Percentiles rank a stretch among this genome's conserved stretches.
Evolutionary conservation across 768 basidiomycete genomes (phyloP).

Genomic region (Psilocybe cubensis): DNA sequence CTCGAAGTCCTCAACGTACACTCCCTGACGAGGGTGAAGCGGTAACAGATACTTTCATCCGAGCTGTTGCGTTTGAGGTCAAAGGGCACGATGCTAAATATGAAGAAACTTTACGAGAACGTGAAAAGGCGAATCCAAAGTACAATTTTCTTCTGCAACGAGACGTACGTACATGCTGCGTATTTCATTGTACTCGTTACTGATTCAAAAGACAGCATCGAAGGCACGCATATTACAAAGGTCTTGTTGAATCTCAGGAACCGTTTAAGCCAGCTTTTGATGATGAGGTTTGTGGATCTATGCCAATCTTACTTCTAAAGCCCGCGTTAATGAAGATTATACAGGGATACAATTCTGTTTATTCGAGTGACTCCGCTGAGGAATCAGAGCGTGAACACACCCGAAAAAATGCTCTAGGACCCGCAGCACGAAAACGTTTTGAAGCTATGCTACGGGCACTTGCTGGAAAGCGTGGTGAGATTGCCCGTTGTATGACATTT

Average conservation of each 20-base stretch:
- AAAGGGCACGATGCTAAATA: constrained; percentile 80
- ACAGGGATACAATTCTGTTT: constrained; percentile 86
- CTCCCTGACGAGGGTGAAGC: constrained; percentile 62
- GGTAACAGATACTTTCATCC: constrained; percentile 85
- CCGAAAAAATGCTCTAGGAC: constrained; percentile 78
- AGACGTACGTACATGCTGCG: constrained; percentile 43
- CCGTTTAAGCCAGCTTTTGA: constrained; percentile 72
- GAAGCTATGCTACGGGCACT: constrained; percentile 90
- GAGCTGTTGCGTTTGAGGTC: constrained; percentile 84
- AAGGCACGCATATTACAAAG: constrained; percentile 70
- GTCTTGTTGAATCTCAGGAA: constrained; percentile 63
- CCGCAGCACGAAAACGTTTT: constrained; percentile 80
- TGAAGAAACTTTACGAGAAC: constrained; percentile 71
- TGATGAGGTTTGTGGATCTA: constrained; percentile 60
- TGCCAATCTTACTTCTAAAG: not conserved
- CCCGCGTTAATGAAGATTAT: constrained; percentile 9
- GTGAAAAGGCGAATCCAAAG: constrained; percentile 81
- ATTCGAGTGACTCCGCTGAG: constrained; percentile 93
- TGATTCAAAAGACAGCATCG: constrained; percentile 53
- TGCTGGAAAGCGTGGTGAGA: constrained; percentile 85
- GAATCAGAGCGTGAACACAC: constrained; percentile 88
- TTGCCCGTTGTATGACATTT: constrained; percentile 97
- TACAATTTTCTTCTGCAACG: constrained; percentile 74
- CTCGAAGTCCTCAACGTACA: constrained; percentile 52
- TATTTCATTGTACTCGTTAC: constrained; percentile 9